Base-by-base conservation (phyloP, 192 early-diverging fungal species). In the Linnemannia exigua region DNA sequence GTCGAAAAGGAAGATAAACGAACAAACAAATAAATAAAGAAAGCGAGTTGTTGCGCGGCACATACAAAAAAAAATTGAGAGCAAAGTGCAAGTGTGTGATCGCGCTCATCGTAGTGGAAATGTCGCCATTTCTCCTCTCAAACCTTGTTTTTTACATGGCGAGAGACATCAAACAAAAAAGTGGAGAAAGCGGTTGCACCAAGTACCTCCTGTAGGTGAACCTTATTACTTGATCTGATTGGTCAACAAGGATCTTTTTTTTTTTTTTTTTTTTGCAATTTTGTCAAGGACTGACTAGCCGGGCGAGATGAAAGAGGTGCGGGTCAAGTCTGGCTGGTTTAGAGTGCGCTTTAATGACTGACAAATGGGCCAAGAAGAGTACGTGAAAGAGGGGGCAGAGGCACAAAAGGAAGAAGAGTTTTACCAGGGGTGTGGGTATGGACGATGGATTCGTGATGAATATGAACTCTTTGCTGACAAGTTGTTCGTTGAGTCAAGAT, bases 41-140 rank as follows among this genome's bases (percentile, higher is more conserved):
- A 44, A 44, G 41, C 5, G 41, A 44, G 41, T 9, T 44, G 9
- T 44, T 44, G 41, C 41, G 41, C 41, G 41, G 41, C 41, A 44
- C 41, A 44, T 44, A 44, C 9, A 44, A 63, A 70, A 70, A 41
- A 70, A 70, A 33, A 37, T 35, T 70, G 68, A 70, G 8, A 70
- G n/a, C 16, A 37, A 33, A 28, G 33, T 22, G 22, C 19, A 38
- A 20, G 68, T 14, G n/a, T 47, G 2, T 25, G 44, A 79, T 79
- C 77, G 77, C 77, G 77, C 46, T n/a, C 28, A 70, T 70, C 52
- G 81, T 33, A 20, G 48, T 46, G 47, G 82, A 84, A 84, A 84
- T 84, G 82, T 78, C 82, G 82, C 82, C 76, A 84, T 84, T 75
- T 72, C 44, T 71, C 58, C 25, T n/a, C 22, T 44, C 8, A n/a